Conservation (phyloP, 768 basidiomycete genomes). For the Lentinula boryana region DNA sequence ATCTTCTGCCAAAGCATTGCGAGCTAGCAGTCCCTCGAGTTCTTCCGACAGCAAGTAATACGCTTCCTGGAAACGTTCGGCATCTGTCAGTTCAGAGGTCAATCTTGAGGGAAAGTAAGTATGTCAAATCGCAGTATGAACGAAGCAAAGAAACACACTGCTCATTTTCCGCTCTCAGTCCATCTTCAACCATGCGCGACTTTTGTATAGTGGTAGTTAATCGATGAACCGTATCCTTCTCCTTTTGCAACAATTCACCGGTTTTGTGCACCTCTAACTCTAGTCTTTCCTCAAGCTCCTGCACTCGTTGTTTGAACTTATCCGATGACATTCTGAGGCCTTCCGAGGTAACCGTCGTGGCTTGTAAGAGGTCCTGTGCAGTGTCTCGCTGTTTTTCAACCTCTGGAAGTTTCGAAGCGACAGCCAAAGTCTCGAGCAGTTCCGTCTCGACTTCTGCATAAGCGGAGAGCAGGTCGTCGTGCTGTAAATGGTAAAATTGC, state of each 20-base stretch:
- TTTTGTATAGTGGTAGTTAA: constrained; percentile 47
- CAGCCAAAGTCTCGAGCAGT: constrained; percentile 12
- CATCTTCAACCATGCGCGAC: constrained; percentile 60
- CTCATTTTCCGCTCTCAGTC: constrained; percentile 61
- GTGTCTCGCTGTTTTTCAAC: constrained; percentile 31
- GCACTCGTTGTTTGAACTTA: constrained; percentile 14
- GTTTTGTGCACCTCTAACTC: constrained; percentile 25
- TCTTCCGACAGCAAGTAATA: constrained; percentile 62
- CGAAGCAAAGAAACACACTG: constrained; percentile 38
- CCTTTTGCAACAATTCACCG: constrained; percentile 34
- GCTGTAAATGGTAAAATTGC: constrained; percentile 30
- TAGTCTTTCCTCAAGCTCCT: constrained; percentile 20
- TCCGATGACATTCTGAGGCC: constrained; percentile 15
- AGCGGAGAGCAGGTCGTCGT: constrained; percentile 27
- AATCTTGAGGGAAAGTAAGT: constrained; percentile 21
- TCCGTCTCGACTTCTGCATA: constrained; percentile 23
- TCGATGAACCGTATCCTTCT: constrained; percentile 39
- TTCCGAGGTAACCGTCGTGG: constrained; percentile 16
- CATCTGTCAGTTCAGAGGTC: constrained; percentile 48
- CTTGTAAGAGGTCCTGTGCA: constrained; percentile 14
- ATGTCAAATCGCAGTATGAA: background rate
- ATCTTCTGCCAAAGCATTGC: constrained; percentile 74
- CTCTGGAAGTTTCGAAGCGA: constrained; percentile 16
- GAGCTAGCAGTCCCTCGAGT: constrained; percentile 55
- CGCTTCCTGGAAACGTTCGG: constrained; percentile 63